Evolutionary conservation across 1,139 yeast genomes (phyloP), one percentile per base, ranked within the genome.

Genomic region (Blastobotrys apis): DNA sequence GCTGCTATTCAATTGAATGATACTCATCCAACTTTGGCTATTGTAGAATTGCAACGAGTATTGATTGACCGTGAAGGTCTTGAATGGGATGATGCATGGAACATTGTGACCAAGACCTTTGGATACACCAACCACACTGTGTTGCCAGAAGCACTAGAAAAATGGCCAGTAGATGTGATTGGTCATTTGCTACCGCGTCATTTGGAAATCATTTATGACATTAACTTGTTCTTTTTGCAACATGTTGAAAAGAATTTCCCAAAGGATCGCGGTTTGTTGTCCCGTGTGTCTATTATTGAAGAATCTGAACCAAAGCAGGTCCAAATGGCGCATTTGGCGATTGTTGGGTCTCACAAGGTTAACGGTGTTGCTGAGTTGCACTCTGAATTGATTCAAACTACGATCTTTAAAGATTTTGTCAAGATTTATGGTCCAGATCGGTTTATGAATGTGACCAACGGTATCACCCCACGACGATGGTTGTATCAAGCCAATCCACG

Each of bases 401-500:
- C 96, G 5, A 85, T 88, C 58, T 88, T 88, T 70, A 83, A 82
- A 64, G 96, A 88, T 66, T 88, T 88, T 63, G 97, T 88, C 49
- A 75, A 74, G 51, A 75, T 88, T 37, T 87, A 78, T 56, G 97
- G 97, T 36, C 62, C 74, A 27, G 86, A 84, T 53, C 85, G 84
- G 67, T 88, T 88, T 65, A 84, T 86, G 49, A 88, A 88, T 60
- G 96, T 88, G 49, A 88, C 97, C 43, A 90, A 90, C 65, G 97
- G 97, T 69, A 80, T 88, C 59, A 90, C 97, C 4, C 97, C 97
- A 56, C 80, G 97, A 72, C 81, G 97, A 69, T 88, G 97, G 97
- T 75, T 88, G 63, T 81, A 81, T 64, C 96, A 88, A 69, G 95
- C 96, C 41, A 90, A 88, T 65, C 97, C 97, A 15, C 72, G 72